Conservation (phyloP, 805 yeast species). For the Blastobotrys attinorum region DNA sequence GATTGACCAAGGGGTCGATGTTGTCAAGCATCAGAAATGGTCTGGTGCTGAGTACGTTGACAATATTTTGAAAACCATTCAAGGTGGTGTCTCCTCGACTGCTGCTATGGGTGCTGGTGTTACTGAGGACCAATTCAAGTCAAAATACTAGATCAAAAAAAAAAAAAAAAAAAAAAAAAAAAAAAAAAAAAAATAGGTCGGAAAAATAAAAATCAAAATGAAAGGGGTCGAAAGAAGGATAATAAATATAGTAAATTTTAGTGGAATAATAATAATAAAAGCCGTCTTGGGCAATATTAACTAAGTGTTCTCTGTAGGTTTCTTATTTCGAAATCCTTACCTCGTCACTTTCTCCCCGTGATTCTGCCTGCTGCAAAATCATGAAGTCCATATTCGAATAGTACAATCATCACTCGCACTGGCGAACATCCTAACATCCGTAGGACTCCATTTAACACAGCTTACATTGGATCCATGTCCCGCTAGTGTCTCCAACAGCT, state of each 20-base stretch:
- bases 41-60: constrained; percentile 97
- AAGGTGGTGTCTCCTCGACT: constrained; percentile 91
- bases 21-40: constrained; percentile 97
- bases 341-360: no score
- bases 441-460: constrained; percentile 68
- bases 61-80: constrained; percentile 76
- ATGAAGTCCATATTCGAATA: constrained; percentile 44
- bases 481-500: constrained; percentile 48
- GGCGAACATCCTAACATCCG: constrained; percentile 48
- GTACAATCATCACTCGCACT: constrained; percentile 78
- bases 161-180: no score
- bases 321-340: no score
- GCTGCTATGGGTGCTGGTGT: constrained; percentile 99
- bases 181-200: no score
- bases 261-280: no score
- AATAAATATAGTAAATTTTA: no score
- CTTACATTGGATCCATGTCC: constrained; percentile 67
- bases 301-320: no score
- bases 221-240: no score
- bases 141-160: no score
- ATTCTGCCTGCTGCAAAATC: no score
- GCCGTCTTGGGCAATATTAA: no score
- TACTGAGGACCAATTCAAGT: constrained; percentile 92
- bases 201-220: no score
- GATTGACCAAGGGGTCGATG: constrained; percentile 84